Base-by-base conservation (phyloP, 1,284 basidiomycete genomes). In the Irpex rosettiformis region DNA sequence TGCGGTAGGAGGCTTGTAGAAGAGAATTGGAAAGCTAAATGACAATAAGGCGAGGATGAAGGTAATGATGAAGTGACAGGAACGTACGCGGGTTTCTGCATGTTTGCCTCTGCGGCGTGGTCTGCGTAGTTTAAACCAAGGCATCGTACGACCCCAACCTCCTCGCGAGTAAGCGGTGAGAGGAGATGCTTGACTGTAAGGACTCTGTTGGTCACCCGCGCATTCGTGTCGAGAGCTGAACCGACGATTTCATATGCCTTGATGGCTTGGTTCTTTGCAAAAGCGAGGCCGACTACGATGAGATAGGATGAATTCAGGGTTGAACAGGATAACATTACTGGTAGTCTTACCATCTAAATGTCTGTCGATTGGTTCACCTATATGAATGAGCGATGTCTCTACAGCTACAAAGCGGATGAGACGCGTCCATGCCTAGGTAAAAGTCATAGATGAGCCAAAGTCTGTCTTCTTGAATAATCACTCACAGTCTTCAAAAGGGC, bases 81-180 rank as follows among this genome's bases (percentile, higher is more conserved):
- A 4, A 21, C 11, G 73, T 71, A 89, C 87, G 78, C 74, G 24
- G 89, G 89, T 64, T 79, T 79, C 8, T 82, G 70, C 66, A 90
- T 72, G 45, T 84, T 84, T 0, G 85, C 78, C 70, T 91, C 89
- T 3, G 79, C 84, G 3, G 89, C 89, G 72, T 92, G 89, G 59
- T 91, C 88, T 21, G 80, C 80, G 67, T 93, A 94, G 70, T 94
- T 93, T 42, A 93, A 74, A 0, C 91, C 92, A 13, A 94, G 74
- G 67, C 90, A 92, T 11, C 92, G 81, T 52, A 93, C 89, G 3
- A 87, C 72, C 59, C 81, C 82, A 63, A 90, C 75, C 67, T 89
- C 77, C 61, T 86, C 79, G 58, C 81, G 76, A 2, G 84, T 78
- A 28, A 94, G 78, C 4, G 92, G 92, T 1, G 85, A 73, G 13